These are phyloP conservation scores for Echinochloa phyllopogon DNA, from an alignment of 176 grass and related monocot genomes.

Conservation along the genomic window DNA sequence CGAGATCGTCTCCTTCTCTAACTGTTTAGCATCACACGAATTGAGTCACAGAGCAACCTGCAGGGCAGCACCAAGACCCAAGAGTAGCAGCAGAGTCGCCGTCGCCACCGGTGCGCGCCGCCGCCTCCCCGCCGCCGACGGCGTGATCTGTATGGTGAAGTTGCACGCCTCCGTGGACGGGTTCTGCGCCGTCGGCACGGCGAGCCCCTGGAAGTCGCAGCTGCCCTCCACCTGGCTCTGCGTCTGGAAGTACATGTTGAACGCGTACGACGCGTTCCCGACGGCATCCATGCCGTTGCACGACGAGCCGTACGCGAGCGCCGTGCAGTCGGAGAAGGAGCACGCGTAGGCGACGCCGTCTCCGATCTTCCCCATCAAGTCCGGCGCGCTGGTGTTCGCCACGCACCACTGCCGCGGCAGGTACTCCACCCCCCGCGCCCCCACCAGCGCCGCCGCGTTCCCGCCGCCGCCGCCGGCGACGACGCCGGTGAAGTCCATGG, in stretches of 20 bases:
- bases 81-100: background rate
- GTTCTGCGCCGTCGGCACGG: constrained; percentile 59
- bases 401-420: constrained; percentile 70
- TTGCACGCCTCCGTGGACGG: constrained; percentile 70
- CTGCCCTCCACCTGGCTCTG: constrained; percentile 61
- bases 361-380: constrained; percentile 34
- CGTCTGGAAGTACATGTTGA: constrained; percentile 89
- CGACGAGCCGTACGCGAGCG: constrained; percentile 65
- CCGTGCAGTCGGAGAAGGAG: constrained; percentile 70
- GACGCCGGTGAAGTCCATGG: constrained; percentile 58
- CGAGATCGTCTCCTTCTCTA: background rate
- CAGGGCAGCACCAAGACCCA: constrained; percentile 2
- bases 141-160: constrained; percentile 77
- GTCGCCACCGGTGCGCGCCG: background rate
- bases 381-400: constrained; percentile 29
- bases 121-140: background rate
- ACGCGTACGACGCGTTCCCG: constrained; percentile 85
- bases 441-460: constrained; percentile 54
- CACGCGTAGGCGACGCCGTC: constrained; percentile 71
- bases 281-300: constrained; percentile 78
- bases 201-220: constrained; percentile 72
- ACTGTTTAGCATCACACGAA: no score
- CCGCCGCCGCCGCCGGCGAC: constrained; percentile 50
- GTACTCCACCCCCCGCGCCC: constrained; percentile 54
- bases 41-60: background rate